Base-by-base conservation (phyloP, 768 basidiomycete genomes). In the Xerocomellus chrysenteron region DNA sequence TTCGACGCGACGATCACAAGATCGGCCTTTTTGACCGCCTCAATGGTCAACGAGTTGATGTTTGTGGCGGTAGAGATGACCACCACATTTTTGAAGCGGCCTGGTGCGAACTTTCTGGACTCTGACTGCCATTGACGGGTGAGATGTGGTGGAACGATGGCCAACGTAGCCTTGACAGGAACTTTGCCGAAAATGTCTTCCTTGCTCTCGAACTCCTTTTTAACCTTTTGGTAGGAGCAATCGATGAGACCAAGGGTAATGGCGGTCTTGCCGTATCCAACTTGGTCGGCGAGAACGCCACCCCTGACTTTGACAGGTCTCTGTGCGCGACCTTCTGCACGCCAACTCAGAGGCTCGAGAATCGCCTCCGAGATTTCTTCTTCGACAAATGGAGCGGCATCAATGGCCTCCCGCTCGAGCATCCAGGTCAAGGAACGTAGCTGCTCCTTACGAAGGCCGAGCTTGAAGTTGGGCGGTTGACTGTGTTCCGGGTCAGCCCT, bases 191-290 rank as follows among this genome's bases (percentile, higher is more conserved):
- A 49, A 50, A 77, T 69, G 32, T 73, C 70, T 11, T 76, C 74
- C 57, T 78, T 75, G 50, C 80, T 76, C 30, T 78, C 69, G 59
- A 88, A 84, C 59, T 90, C 88, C 57, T 80, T 75, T 52, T 76
- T 72, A 47, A 87, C 82, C 17, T 73, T 72, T 61, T 82, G 79
- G 19, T 76, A 73, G 21, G 85, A 78, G 65, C 87, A 86, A 65
- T 93, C 90, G 59, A 97, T 88, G 56, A 98, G 80, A 19, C 88
- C 94, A 30, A 98, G 80, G 3, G 92, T 94, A 61, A 97, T 95
- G 21, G 94, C 94, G 0, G 95, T 98, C 75, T 98, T 98, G 17
- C 95, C 95, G 66, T 98, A 98, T 49, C 95, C 95, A 57, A 98
- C 95, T 75, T 95, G 89, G 65, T 98, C 95, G 13, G 94, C 94